These are phyloP conservation scores for Diplodia corticola DNA, from an alignment of 2,329 filamentous ascomycete species.

Conservation along the genomic window DNA sequence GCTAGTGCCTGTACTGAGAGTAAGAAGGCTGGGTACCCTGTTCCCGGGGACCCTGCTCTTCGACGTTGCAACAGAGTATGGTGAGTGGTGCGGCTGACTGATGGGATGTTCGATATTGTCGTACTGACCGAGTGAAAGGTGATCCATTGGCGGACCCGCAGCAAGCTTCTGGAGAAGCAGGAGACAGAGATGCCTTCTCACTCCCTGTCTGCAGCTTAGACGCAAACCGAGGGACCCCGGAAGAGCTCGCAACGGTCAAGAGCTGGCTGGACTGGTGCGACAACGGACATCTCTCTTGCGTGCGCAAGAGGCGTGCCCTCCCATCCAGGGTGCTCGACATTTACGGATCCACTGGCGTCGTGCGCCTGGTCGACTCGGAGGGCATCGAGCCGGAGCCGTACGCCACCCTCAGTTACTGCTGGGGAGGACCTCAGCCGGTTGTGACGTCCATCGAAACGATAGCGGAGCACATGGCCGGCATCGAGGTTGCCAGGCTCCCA, in stretches of 20 bases:
- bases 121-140: not conserved
- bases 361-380: not conserved
- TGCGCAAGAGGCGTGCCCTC: not conserved
- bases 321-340: conserved; percentile 18
- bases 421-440: not conserved
- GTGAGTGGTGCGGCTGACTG: not conserved
- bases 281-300: not conserved
- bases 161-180: not conserved
- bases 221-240: conserved; percentile 6
- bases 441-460: not conserved
- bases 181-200: not conserved
- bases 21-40: not conserved
- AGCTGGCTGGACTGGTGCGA: conserved; percentile 19
- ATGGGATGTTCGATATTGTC: not conserved
- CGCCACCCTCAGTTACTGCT: conserved; percentile 17
- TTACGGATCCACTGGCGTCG: not conserved
- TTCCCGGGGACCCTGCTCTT: conserved; percentile 19
- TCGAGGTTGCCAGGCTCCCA: conserved; percentile 11
- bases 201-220: not conserved
- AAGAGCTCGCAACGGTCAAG: not conserved
- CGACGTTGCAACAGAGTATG: conserved; percentile 13
- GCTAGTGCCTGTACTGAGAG: conserved; percentile 1
- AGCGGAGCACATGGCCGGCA: not conserved
- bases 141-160: conserved; percentile 9
- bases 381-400: conserved; percentile 1